Percentiles rank a stretch among this genome's conserved stretches.
Conservation (phyloP, 2,329 filamentous ascomycete species). For the Microdochium bolleyi region DNA sequence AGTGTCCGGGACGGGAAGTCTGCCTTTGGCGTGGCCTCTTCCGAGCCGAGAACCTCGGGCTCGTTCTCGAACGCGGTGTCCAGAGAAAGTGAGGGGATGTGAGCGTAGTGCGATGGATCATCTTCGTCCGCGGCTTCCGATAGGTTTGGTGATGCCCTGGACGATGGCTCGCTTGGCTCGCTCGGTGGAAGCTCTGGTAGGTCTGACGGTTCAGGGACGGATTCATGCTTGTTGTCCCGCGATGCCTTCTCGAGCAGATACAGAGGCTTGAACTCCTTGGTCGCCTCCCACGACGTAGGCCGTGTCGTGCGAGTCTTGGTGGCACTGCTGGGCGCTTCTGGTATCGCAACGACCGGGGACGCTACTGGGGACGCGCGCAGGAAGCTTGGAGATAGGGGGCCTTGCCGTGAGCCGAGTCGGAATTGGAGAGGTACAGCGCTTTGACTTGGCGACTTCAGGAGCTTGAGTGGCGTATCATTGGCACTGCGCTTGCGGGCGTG, state of each 20-base stretch:
- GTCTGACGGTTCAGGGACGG: constrained; percentile 22
- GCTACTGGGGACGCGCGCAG: constrained; percentile 29
- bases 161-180: constrained; percentile 20
- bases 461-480: constrained; percentile 35
- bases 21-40: constrained; percentile 6
- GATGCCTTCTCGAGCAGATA: constrained; percentile 66
- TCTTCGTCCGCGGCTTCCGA: constrained; percentile 13
- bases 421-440: constrained; percentile 52
- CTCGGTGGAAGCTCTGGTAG: constrained; percentile 43
- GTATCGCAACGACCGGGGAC: constrained; percentile 18
- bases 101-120: constrained; percentile 15
- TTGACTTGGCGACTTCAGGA: constrained; percentile 41
- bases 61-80: not conserved
- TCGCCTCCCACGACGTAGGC: constrained; percentile 54
- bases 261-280: constrained; percentile 69
- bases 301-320: constrained; percentile 33
- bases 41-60: not conserved
- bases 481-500: constrained; percentile 42
- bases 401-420: constrained; percentile 35
- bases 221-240: constrained; percentile 23
- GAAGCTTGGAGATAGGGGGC: constrained; percentile 25
- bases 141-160: constrained; percentile 22
- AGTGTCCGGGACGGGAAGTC: not conserved
- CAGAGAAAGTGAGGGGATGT: constrained; percentile 3
- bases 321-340: constrained; percentile 21